Conservation (phyloP, 2,329 filamentous ascomycete species). For the Fusarium sp. region DNA sequence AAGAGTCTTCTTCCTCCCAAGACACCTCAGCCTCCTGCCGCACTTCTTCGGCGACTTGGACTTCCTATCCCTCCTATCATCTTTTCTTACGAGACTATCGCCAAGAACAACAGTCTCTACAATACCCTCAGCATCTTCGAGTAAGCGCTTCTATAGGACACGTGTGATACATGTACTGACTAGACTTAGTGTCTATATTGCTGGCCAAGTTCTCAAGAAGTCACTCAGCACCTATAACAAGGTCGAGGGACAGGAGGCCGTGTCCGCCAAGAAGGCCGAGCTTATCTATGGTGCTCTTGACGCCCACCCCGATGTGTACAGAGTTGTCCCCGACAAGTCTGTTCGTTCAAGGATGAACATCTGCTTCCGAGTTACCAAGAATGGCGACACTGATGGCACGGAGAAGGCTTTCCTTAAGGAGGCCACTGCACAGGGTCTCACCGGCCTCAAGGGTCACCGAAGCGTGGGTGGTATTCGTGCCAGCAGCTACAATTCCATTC, state of each 20-base stretch:
- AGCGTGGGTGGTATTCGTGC: constrained; percentile 77
- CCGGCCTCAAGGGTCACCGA: constrained; percentile 88
- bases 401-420: constrained; percentile 85
- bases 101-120: constrained; percentile 94
- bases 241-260: constrained; percentile 78
- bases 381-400: constrained; percentile 69
- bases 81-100: constrained; percentile 83
- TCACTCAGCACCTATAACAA: constrained; percentile 74
- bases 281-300: constrained; percentile 84
- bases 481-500: constrained; percentile 89
- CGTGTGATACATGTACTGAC: constrained; percentile 7
- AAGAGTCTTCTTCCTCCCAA: constrained; percentile 80
- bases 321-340: constrained; percentile 77
- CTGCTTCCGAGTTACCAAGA: constrained; percentile 79
- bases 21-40: constrained; percentile 71
- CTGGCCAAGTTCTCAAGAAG: constrained; percentile 85
- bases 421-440: constrained; percentile 73
- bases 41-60: constrained; percentile 76
- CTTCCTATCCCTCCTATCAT: constrained; percentile 83
- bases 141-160: constrained; percentile 51
- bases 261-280: constrained; percentile 78
- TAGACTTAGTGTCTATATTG: constrained; percentile 77
- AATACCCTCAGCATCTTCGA: constrained; percentile 96
- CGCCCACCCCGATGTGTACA: constrained; percentile 76
- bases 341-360: constrained; percentile 93